Base-by-base conservation (phyloP, 345 rosid genomes). In the Punica granatum region DNA sequence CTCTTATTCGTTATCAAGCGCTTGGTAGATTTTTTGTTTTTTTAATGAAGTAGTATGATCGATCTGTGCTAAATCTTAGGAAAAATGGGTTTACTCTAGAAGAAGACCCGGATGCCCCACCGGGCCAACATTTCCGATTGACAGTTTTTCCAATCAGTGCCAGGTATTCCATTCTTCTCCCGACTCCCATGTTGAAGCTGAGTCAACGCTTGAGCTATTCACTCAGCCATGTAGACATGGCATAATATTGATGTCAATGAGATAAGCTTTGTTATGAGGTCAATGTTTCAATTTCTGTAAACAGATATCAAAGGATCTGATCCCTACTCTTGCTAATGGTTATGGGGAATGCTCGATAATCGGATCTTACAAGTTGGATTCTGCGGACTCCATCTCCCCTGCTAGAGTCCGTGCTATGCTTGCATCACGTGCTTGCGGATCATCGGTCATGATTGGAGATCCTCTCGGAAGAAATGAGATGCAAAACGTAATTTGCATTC, bases 371-470 rank as follows among this genome's bases (percentile, higher is more conserved):
- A 91, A 69, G 81, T 76, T 66, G 74, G 93, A 86, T 77, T 81
- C 90, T 53, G 60, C 77, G 21, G 87, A 81, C 73, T 94, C 98
- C 34, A 79, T 91, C 43, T 94, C 97, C 79, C 98, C 99, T 58
- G 66, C 96, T 33, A 78, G 97, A 84, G 99, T 94, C 49, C 96
- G 90, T 51, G 83, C 90, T 39, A 91, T 94, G 97, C 73, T 89
- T 67, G 99, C 99, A 34, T 88, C 91, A 3, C 89, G 97, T 39
- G 99, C 98, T 11, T 94, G 99, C 78, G 81, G 86, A 76, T 89
- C 97, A 30, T 94, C 98, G 6, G 75, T 94, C 60, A 86, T 74
- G 98, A 82, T 94, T 30, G 99, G 98, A 62, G 98, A 94, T 77
- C 70, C 99, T 53, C 90, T 94, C 0, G 82, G 95, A 68, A 87